Evolutionary conservation across 164 flowering plant species (phyloP).

Genomic region (Annona cherimola): DNA sequence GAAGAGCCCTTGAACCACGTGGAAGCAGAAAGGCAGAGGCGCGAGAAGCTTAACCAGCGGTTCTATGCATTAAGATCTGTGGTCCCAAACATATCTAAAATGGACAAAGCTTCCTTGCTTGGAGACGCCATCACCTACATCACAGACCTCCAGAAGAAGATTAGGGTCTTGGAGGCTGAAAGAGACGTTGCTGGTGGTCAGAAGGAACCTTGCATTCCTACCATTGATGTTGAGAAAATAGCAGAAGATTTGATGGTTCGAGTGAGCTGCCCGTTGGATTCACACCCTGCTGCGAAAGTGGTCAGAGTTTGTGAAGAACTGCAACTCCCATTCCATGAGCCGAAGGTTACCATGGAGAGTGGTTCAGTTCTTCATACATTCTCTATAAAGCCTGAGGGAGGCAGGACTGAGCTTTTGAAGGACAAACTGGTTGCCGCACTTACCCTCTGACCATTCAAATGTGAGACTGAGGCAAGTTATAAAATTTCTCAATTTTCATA

Average conservation of each 20-base stretch:
- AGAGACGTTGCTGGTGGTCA: constrained; percentile 31
- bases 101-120: constrained; percentile 87
- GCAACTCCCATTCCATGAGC: constrained; percentile 38
- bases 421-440: constrained; percentile 58
- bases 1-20: constrained; percentile 85
- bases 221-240: constrained; percentile 52
- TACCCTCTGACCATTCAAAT: constrained; percentile 9
- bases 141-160: constrained; percentile 67
- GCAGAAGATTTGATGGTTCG: constrained; percentile 55
- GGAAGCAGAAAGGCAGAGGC: constrained; percentile 82
- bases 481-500: background rate
- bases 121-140: constrained; percentile 83
- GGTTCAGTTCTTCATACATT: constrained; percentile 63
- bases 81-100: constrained; percentile 82
- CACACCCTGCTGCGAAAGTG: constrained; percentile 59
- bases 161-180: constrained; percentile 59
- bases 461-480: background rate
- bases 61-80: constrained; percentile 84
- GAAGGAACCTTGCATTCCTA: constrained; percentile 27
- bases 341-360: constrained; percentile 39
- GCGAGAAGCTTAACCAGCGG: constrained; percentile 85
- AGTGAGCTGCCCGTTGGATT: constrained; percentile 52
- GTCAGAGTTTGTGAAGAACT: constrained; percentile 43
- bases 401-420: constrained; percentile 41
- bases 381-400: constrained; percentile 38